Conservation (phyloP, 2,329 filamentous ascomycete species). For the Onygenales sp. region DNA sequence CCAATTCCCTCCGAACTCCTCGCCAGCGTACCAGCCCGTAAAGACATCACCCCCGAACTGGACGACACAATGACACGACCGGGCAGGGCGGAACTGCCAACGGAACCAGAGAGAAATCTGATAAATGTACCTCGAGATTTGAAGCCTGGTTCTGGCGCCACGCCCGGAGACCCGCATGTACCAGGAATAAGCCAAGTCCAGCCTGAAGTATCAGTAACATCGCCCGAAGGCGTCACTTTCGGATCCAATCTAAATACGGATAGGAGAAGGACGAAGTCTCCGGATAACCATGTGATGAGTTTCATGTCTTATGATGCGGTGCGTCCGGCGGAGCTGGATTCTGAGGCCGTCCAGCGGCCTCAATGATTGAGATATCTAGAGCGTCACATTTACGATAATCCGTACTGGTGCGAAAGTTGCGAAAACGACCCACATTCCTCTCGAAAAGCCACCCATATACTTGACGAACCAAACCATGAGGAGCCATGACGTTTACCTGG, state of each 20-base stretch:
- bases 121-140: background rate
- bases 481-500: too few species aligned
- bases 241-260: background rate
- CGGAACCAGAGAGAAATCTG: background rate
- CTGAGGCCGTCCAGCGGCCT: background rate
- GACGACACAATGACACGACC: background rate
- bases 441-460: too few species aligned
- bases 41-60: background rate
- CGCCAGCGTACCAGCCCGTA: background rate
- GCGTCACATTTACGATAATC: too few species aligned
- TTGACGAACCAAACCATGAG: too few species aligned
- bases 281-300: constrained; percentile 1
- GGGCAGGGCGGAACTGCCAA: background rate
- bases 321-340: background rate
- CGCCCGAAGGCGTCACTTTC: background rate
- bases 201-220: background rate
- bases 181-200: background rate
- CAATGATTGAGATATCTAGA: background rate
- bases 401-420: too few species aligned
- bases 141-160: background rate
- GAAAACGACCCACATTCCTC: too few species aligned
- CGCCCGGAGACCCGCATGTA: background rate
- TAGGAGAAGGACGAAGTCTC: background rate
- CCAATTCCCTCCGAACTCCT: background rate
- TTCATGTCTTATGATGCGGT: background rate